phyloP scores from a whole-genome alignment of 441 rosid species.

The Gossypium aridum region DNA sequence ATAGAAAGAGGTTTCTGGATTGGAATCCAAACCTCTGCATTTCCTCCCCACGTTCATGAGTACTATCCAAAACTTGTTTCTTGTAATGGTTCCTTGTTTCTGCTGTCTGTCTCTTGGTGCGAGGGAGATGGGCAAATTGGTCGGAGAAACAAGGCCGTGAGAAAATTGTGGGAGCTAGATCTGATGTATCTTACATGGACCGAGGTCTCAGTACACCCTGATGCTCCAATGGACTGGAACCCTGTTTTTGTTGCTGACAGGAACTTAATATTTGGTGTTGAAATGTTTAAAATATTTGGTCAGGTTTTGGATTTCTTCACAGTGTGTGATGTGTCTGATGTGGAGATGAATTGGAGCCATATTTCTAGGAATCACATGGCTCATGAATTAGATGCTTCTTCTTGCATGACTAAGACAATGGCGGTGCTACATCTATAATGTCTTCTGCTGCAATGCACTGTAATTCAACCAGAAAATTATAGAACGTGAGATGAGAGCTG shows the following conservation, averaged over 20 bases:
- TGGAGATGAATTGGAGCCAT: slow-evolving; percentile 62
- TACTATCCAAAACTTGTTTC: slow-evolving; percentile 91
- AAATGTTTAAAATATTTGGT: slow-evolving; percentile 97
- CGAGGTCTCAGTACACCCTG: slow-evolving; percentile 82
- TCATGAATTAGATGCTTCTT: slow-evolving; percentile 72
- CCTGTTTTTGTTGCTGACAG: slow-evolving; percentile 76
- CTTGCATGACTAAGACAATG: slow-evolving; percentile 75
- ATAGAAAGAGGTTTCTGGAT: slow-evolving; percentile 92
- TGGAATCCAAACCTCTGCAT: slow-evolving; percentile 69
- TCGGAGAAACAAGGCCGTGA: slow-evolving; percentile 89
- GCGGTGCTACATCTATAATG: slow-evolving; percentile 64
- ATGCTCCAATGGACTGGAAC: slow-evolving; percentile 99
- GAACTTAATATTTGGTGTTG: slow-evolving; percentile 72
- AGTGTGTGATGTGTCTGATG: slow-evolving; percentile 44
- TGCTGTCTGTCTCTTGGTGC: slow-evolving; percentile 98
- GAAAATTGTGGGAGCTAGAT: slow-evolving; percentile 95
- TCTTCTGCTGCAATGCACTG: slow-evolving; percentile 1
- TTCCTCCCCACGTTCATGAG: slow-evolving; percentile 84
- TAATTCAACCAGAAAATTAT: slow-evolving; percentile 16
- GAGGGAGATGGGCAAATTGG: slow-evolving; percentile 97
- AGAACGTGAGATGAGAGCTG: slow-evolving; percentile 13
- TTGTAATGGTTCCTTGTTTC: slow-evolving; percentile 55
- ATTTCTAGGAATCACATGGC: slow-evolving; percentile 68
- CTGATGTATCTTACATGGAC: slow-evolving; percentile 76
- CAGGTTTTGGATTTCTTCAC: slow-evolving; percentile 82